Evolutionary conservation across 257 asterid species (phyloP).

Genomic region (Coffea eugenioides): DNA sequence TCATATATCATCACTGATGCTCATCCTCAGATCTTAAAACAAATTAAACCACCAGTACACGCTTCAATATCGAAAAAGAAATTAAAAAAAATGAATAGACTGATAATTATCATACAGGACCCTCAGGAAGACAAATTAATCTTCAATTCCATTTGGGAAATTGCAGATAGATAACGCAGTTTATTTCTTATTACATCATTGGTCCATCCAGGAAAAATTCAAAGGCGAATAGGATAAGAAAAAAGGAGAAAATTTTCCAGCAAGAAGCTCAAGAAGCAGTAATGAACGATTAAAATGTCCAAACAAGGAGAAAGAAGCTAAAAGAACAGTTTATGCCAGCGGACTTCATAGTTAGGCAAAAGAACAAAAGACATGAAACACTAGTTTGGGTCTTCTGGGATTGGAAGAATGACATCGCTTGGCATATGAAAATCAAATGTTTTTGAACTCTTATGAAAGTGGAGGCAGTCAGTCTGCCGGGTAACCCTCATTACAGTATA

Average conservation of each 20-base stretch:
- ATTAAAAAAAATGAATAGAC: not conserved
- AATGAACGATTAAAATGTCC: not conserved
- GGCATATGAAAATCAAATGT: not conserved
- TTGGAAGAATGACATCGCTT: not conserved
- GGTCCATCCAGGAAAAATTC: slow-evolving; percentile 22
- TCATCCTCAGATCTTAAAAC: slow-evolving; percentile 1
- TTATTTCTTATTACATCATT: slow-evolving; percentile 33
- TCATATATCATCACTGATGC: slow-evolving; percentile 52
- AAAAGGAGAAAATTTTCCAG: not conserved
- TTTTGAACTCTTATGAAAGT: not conserved
- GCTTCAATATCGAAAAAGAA: not conserved
- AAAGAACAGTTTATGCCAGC: not conserved
- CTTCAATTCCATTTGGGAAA: slow-evolving; percentile 45
- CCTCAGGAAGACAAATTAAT: slow-evolving; percentile 43
- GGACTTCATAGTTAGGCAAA: not conserved
- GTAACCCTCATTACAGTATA: too few relatives aligned
- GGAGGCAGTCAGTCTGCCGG: not conserved
- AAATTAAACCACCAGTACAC: not conserved
- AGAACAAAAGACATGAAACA: not conserved
- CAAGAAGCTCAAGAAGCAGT: not conserved
- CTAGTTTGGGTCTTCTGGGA: not conserved
- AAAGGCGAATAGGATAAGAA: not conserved
- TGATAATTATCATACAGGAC: not conserved
- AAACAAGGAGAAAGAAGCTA: not conserved
- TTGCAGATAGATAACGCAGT: slow-evolving; percentile 81